Conservation (phyloP, 2,329 filamentous ascomycete species). For the Fusarium compactum region DNA sequence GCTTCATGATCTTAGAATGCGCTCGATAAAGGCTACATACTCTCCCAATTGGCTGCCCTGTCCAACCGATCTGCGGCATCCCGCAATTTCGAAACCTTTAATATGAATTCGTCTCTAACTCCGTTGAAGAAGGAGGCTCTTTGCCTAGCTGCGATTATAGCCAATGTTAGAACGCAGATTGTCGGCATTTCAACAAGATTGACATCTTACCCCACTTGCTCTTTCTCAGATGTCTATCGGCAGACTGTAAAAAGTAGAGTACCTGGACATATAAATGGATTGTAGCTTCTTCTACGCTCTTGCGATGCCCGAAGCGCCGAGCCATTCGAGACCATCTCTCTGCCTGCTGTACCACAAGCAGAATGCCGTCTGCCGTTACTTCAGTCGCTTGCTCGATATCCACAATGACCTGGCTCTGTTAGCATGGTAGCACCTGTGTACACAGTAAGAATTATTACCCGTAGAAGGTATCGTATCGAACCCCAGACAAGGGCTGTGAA, state of each 20-base stretch:
- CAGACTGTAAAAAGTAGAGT: not conserved
- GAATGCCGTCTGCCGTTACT: not conserved
- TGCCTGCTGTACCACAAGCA: not conserved
- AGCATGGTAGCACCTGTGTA: not conserved
- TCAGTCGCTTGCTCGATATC: not conserved
- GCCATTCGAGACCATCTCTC: not conserved
- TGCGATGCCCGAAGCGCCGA: not conserved
- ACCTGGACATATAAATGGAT: not conserved
- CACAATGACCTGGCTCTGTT: not conserved
- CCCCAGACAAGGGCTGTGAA: not conserved
- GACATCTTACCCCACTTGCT: not conserved
- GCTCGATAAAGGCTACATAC: not conserved
- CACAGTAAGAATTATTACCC: not conserved
- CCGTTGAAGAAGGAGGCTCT: not conserved
- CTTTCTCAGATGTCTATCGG: not conserved
- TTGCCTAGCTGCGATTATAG: not conserved
- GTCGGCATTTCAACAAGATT: not conserved
- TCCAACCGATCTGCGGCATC: not conserved
- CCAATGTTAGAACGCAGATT: not conserved
- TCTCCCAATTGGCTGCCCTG: not conserved
- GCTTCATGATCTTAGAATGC: too few relatives aligned
- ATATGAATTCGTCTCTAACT: not conserved
- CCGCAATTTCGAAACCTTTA: not conserved
- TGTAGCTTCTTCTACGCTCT: not conserved
- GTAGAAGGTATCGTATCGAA: not conserved